A percentile compares a stretch with the other conserved stretches of the same genome.
phyloP scores from a whole-genome alignment of 805 yeast genomes.

The Candida dajiaensis region DNA sequence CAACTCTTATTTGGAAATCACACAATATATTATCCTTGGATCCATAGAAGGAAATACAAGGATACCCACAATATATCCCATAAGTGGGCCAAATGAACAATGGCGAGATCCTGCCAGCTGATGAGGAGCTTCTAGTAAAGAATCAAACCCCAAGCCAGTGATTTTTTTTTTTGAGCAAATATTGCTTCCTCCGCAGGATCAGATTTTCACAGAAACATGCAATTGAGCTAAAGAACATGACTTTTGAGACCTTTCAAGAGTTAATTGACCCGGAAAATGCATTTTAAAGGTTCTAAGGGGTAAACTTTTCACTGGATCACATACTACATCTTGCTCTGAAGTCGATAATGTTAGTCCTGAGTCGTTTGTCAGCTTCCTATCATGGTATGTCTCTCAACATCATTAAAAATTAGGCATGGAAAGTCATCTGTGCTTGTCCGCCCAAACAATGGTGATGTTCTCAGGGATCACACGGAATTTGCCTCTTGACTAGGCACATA shows the following conservation, averaged over 20 bases:
- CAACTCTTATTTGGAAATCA: too few relatives aligned
- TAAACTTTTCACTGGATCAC: conserved; percentile 29
- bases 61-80: too few relatives aligned
- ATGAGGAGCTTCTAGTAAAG: too few relatives aligned
- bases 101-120: too few relatives aligned
- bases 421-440: conserved; percentile 45
- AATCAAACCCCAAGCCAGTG: too few relatives aligned
- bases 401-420: conserved; percentile 39
- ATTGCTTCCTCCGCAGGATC: too few relatives aligned
- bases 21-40: too few relatives aligned
- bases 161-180: too few relatives aligned
- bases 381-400: conserved; percentile 27
- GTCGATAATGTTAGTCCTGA: conserved; percentile 39
- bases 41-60: too few relatives aligned
- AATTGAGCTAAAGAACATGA: conserved; percentile 32
- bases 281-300: conserved; percentile 9
- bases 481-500: conserved; percentile 50
- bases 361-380: conserved; percentile 36
- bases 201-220: conserved; percentile 33
- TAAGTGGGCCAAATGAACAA: too few relatives aligned
- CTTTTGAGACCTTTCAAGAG: conserved; percentile 31
- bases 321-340: conserved; percentile 49
- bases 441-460: conserved; percentile 36
- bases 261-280: conserved; percentile 27
- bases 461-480: conserved; percentile 40